phyloP scores from a whole-genome alignment of 192 early-diverging fungal species.

The Coemansia sp. region DNA sequence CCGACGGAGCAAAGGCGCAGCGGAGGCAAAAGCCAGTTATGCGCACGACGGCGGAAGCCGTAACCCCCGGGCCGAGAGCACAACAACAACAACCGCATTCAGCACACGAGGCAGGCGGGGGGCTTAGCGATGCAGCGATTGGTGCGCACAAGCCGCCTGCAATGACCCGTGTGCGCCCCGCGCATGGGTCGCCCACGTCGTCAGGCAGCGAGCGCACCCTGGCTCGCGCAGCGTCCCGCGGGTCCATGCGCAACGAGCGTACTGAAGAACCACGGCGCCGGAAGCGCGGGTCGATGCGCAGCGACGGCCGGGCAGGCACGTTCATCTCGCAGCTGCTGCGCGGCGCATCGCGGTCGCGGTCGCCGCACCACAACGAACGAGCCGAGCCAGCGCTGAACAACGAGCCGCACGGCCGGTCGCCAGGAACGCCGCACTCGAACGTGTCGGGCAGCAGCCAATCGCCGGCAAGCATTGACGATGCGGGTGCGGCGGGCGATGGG shows the following conservation, averaged over 20 bases:
- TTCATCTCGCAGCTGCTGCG: constrained; percentile 47
- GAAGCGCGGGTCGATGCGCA: constrained; percentile 19
- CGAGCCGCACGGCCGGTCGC: constrained; percentile 10
- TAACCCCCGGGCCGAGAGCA: not conserved
- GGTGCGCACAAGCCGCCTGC: not conserved
- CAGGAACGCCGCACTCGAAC: constrained; percentile 18
- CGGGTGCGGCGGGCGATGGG: not conserved
- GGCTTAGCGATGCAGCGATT: constrained; percentile 1
- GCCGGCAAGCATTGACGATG: constrained; percentile 3
- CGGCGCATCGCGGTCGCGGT: constrained; percentile 18
- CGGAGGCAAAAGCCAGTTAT: not conserved
- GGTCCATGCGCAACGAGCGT: constrained; percentile 21
- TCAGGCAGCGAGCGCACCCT: constrained; percentile 45
- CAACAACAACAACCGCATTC: not conserved
- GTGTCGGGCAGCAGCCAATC: constrained; percentile 1
- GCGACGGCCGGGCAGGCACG: constrained; percentile 13
- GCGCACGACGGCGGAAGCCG: not conserved
- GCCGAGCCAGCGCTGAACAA: too few relatives aligned
- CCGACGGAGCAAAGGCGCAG: not conserved
- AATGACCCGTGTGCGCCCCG: too few relatives aligned
- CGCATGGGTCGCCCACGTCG: constrained; percentile 31
- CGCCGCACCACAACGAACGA: constrained; percentile 4
- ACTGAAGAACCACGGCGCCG: constrained; percentile 12
- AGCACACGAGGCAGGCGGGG: not conserved
- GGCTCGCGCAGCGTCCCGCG: constrained; percentile 34